Conservation (phyloP, 306 rosid genomes). For the Quercus robur region DNA sequence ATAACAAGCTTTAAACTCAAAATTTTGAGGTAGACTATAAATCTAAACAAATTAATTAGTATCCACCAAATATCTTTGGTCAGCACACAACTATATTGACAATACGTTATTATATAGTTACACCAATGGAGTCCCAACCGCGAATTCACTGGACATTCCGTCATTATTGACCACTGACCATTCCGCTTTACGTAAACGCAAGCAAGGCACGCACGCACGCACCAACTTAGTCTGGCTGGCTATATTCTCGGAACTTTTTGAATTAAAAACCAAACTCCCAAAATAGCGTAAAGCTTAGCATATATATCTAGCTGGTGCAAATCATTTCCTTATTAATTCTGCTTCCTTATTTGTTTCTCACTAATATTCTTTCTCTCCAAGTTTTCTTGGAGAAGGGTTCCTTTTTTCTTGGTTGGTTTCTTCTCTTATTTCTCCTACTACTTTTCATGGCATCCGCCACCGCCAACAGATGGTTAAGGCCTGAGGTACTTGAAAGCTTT, state of each 20-base stretch:
- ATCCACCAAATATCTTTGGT: too few species aligned
- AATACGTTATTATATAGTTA: too few species aligned
- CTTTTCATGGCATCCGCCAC: conserved; percentile 32
- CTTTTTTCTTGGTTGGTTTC: neutral
- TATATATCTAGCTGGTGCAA: neutral
- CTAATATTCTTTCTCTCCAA: neutral
- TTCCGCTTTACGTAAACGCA: neutral
- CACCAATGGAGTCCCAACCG: too few species aligned
- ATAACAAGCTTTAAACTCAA: too few species aligned
- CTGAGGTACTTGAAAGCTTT: conserved; percentile 53
- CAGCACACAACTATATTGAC: too few species aligned
- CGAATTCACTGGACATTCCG: too few species aligned
- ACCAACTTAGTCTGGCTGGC: neutral
- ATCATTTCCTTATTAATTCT: neutral
- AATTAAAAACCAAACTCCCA: neutral
- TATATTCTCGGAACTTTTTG: neutral
- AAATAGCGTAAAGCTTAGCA: neutral
- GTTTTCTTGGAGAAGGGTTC: conserved; percentile 19
- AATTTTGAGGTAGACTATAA: too few species aligned
- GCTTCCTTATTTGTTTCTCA: conserved; percentile 3
- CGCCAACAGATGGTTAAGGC: conserved; percentile 71
- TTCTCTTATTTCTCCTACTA: conserved; percentile 3
- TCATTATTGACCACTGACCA: neutral
- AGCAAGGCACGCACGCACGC: too few species aligned
- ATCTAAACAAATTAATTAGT: too few species aligned